Evolutionary conservation across 2,329 filamentous ascomycete genomes (phyloP), one percentile per base, ranked within the genome.

Genomic region (Decorospora gaudefroyi): DNA sequence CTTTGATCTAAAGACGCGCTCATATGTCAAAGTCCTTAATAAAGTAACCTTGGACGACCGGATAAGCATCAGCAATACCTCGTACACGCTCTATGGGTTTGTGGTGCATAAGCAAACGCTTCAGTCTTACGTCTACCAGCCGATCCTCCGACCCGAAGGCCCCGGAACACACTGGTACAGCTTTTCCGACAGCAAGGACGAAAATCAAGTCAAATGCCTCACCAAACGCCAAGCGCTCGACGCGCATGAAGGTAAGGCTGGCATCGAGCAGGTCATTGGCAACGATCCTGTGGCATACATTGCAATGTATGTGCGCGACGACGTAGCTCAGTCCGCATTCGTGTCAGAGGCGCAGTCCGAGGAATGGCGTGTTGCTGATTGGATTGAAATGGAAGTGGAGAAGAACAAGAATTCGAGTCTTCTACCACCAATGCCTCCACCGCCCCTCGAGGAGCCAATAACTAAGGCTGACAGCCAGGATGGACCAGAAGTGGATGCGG

Each of bases 41-140:
- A 75, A 74, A 28, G 77, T 85, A n/a, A 70, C 74, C 2, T 55
- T 84, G 10, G 73, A 83, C 38, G 80, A 85, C 40, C 66, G 74
- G 8, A 61, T 84, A 17, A 72, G 72, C 29, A 64, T 83, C n/a
- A 59, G 71, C 17, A 70, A 61, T 6, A 70, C 68, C 9, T 61
- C 71, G 8, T 85, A 84, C 57, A 77, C 76, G 1, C 72, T 85
- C 0, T 84, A 81, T 51, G 80, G 80, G 3, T 79, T 84, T 50
- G 69, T 84, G 21, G 79, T 82, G 2, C 82, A 85, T 57, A 77
- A 77, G 47, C 81, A 80, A 17, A 75, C 76, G 29, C 75, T 83
- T 11, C 78, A 78, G 13, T 84, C 80, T 4, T 77, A 77, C 33
- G 74, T 78, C 25, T 85, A 83, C 67, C 80, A 81, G 53, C 76